Evolutionary conservation across 1,284 basidiomycete genomes (phyloP).

Genomic region (Naganishia sp.): DNA sequence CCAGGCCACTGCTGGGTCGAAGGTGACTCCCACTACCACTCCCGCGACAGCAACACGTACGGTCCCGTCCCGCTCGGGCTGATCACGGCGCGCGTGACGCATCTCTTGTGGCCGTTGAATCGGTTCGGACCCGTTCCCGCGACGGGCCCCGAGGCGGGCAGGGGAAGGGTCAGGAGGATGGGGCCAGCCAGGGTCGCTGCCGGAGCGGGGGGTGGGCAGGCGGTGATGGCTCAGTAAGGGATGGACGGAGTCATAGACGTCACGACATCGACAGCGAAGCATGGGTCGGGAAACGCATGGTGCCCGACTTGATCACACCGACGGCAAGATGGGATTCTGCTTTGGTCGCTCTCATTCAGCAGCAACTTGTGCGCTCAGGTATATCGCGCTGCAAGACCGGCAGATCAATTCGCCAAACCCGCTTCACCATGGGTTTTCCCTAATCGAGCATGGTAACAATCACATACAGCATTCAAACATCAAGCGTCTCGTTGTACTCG

Average conservation of each 20-base stretch:
- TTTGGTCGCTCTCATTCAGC: too few relatives aligned
- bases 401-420: too few relatives aligned
- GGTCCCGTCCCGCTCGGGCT: constrained; percentile 57
- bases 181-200: constrained; percentile 1
- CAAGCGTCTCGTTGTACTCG: too few relatives aligned
- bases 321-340: too few relatives aligned
- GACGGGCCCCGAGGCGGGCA: constrained; percentile 36
- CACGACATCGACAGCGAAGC: too few relatives aligned
- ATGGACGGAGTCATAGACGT: neutral
- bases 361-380: too few relatives aligned
- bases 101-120: constrained; percentile 54
- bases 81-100: constrained; percentile 52
- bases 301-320: too few relatives aligned
- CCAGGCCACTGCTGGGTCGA: constrained; percentile 59
- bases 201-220: neutral
- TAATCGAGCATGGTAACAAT: too few relatives aligned
- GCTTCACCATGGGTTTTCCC: too few relatives aligned
- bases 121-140: constrained; percentile 41
- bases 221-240: neutral
- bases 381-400: too few relatives aligned
- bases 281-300: too few relatives aligned
- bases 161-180: constrained; percentile 25
- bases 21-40: constrained; percentile 57
- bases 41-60: constrained; percentile 57
- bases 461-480: too few relatives aligned